Evolutionary conservation across 2,329 filamentous ascomycete species (phyloP).

Genomic region (Venturia carpophila): DNA sequence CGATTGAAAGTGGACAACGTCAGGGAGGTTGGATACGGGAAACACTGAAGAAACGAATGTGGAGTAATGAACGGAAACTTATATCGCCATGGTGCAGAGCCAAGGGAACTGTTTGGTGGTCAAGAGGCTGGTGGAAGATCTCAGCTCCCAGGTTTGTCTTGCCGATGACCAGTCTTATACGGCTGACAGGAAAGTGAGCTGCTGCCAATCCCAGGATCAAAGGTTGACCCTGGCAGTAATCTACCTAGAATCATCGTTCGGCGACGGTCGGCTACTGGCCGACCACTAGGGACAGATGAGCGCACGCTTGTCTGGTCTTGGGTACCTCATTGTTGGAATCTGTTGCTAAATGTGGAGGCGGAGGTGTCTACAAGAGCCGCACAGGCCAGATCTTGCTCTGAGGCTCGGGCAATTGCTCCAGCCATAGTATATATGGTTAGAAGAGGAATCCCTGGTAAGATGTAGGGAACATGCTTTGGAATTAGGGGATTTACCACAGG

Average conservation of each 20-base stretch:
- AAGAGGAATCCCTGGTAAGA: background rate
- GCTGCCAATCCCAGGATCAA: background rate
- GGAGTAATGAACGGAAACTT: background rate
- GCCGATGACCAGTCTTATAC: background rate
- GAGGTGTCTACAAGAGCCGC: background rate
- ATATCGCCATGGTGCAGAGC: background rate
- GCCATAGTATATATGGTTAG: background rate
- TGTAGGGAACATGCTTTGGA: background rate
- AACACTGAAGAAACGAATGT: background rate
- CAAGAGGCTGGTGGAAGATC: background rate
- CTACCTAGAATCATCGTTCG: background rate
- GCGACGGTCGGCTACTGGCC: background rate
- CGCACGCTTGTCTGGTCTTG: background rate
- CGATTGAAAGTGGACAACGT: background rate
- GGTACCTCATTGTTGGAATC: background rate
- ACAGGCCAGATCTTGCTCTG: background rate
- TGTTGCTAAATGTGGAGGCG: slow-evolving; percentile 1
- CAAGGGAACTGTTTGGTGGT: background rate
- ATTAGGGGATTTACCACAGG: too few species aligned
- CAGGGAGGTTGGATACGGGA: background rate
- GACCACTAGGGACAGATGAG: background rate
- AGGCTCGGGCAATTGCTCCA: background rate
- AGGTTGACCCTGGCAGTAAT: slow-evolving; percentile 5
- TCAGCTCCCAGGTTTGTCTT: background rate
- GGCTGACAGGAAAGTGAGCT: background rate